These are phyloP conservation scores for Kwoniella sp. DNA, from an alignment of 768 basidiomycete species.

Conservation along the genomic window DNA sequence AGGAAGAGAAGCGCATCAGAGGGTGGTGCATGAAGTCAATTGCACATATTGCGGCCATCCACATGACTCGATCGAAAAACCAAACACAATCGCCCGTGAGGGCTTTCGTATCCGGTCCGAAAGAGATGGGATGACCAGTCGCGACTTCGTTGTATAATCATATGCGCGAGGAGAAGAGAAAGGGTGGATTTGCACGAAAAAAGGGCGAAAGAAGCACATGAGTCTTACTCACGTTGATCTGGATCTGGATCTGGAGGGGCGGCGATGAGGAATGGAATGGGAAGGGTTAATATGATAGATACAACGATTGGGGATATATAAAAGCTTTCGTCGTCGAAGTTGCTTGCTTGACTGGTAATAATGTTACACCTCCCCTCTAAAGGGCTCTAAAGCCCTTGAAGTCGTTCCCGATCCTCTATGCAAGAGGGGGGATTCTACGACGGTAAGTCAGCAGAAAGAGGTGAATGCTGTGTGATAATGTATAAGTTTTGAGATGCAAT, in stretches of 20 bases:
- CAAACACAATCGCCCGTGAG: neutral
- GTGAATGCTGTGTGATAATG: neutral
- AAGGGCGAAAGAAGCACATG: neutral
- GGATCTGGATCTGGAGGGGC: too few relatives aligned
- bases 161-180: neutral
- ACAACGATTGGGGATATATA: neutral
- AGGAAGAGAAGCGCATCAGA: constrained; percentile 30
- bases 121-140: constrained; percentile 22
- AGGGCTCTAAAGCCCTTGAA: neutral
- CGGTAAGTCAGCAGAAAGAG: neutral
- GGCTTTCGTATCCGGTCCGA: constrained; percentile 2
- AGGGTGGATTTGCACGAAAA: too few relatives aligned
- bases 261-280: too few relatives aligned
- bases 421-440: neutral
- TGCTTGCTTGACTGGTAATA: neutral
- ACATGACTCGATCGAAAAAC: neutral
- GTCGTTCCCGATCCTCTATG: neutral
- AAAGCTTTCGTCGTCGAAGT: too few relatives aligned
- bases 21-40: constrained; percentile 52
- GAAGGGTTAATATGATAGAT: neutral
- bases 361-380: neutral
- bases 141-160: constrained; percentile 50
- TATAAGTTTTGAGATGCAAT: neutral
- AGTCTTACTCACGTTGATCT: too few relatives aligned
- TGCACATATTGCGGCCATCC: constrained; percentile 30